These are phyloP conservation scores for Fragaria ananassa DNA, from an alignment of 306 rosid genomes.

Conservation along the genomic window DNA sequence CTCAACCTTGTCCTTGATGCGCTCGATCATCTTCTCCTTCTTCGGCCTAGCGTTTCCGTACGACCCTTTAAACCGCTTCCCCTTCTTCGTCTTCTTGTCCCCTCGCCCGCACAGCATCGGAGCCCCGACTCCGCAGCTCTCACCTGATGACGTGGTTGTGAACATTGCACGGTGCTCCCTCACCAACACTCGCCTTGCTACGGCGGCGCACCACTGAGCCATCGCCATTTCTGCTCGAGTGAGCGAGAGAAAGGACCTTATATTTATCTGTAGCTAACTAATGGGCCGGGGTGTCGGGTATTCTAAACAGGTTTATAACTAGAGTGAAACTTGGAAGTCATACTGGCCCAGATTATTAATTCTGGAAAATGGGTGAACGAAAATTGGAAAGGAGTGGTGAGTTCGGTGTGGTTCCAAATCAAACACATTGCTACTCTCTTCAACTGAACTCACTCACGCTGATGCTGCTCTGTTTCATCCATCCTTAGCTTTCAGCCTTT, in stretches of 20 bases:
- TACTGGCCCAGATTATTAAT: too few relatives aligned
- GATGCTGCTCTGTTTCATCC: not conserved
- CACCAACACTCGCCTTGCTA: conserved; percentile 47
- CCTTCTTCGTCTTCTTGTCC: conserved; percentile 88
- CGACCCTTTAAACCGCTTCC: conserved; percentile 91
- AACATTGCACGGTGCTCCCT: conserved; percentile 26
- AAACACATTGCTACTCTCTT: conserved; percentile 8
- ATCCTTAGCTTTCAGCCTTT: not conserved
- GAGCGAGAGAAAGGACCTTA: too few relatives aligned
- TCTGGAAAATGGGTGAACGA: not conserved
- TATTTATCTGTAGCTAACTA: too few relatives aligned
- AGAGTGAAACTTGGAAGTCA: too few relatives aligned
- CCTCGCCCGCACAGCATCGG: conserved; percentile 83
- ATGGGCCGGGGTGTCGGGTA: too few relatives aligned
- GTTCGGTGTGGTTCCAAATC: conserved; percentile 56
- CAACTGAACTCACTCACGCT: too few relatives aligned
- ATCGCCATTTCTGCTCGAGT: conserved; percentile 35
- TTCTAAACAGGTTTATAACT: too few relatives aligned
- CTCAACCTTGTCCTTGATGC: conserved; percentile 86
- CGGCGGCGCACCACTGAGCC: conserved; percentile 59
- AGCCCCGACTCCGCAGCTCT: conserved; percentile 1
- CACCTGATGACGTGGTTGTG: not conserved
- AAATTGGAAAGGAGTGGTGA: conserved; percentile 33
- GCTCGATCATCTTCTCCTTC: conserved; percentile 89
- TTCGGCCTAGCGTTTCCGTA: conserved; percentile 75